Evolutionary conservation across 768 basidiomycete species (phyloP).

Genomic region (Amanita phalloides): DNA sequence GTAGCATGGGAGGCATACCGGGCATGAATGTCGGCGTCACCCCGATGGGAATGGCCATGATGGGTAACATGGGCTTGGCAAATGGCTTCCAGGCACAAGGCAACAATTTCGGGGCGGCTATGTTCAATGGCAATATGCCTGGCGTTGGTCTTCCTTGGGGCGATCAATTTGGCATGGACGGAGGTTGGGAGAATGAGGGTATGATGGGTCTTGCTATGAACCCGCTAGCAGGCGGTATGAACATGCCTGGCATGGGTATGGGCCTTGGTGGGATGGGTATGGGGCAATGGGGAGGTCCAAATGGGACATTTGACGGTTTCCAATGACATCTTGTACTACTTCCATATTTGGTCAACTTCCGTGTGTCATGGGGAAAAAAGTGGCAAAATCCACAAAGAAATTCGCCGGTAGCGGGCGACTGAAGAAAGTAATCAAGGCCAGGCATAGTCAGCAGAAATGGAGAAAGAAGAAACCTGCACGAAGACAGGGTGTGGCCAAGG

Average conservation of each 20-base stretch:
- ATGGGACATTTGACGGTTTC: slow-evolving; percentile 8
- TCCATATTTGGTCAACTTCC: background rate
- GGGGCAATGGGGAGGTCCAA: slow-evolving; percentile 24
- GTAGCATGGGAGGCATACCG: slow-evolving; percentile 24
- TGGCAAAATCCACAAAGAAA: slow-evolving; percentile 75
- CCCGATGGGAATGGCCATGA: slow-evolving; percentile 18
- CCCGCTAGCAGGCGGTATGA: slow-evolving; percentile 28
- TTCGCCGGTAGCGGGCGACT: slow-evolving; percentile 84
- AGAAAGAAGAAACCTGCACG: slow-evolving; percentile 62
- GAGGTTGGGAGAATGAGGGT: slow-evolving; percentile 22
- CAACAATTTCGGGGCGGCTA: slow-evolving; percentile 12
- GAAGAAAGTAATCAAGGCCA: slow-evolving; percentile 73
- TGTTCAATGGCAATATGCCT: slow-evolving; percentile 23
- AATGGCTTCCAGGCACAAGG: slow-evolving; percentile 11
- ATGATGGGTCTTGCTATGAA: slow-evolving; percentile 25
- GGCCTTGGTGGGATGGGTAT: slow-evolving; percentile 30
- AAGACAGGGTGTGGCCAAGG: slow-evolving; percentile 26
- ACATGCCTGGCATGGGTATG: slow-evolving; percentile 34
- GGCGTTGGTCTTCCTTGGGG: slow-evolving; percentile 23
- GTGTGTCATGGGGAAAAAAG: slow-evolving; percentile 34
- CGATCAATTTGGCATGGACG: slow-evolving; percentile 21
- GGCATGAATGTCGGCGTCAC: slow-evolving; percentile 19
- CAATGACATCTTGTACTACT: background rate
- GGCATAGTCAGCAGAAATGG: slow-evolving; percentile 72
- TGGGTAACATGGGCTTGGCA: slow-evolving; percentile 16